Base-by-base conservation (phyloP, 1,139 yeast genomes). In the Yamadazyma dushanensis region DNA sequence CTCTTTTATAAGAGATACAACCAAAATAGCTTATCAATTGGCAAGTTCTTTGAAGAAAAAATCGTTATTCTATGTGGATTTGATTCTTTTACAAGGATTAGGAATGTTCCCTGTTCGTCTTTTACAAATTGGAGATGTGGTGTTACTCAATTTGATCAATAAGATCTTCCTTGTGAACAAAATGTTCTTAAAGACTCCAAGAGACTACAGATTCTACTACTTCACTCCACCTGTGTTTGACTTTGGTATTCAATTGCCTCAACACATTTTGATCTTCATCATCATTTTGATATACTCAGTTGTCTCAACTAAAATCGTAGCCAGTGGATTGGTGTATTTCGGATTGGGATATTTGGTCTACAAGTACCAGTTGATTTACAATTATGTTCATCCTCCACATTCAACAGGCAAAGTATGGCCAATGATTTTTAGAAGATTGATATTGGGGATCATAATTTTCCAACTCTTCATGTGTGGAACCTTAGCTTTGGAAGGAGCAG, bases 61-160 rank as follows among this genome's bases (percentile, higher is more conserved):
- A 41, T 76, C 90, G 0, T 61, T 83, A 32, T 84, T 84, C 49
- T 84, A 84, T 54, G 88, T 82, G 38, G 94, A 87, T 56, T 70
- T 87, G 57, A 86, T 87, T 36, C 33, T 47, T 9, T 41, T 84
- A 36, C 92, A 84, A 61, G 92, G 92, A 3, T 62, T 84, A 39
- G 92, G 89, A 7, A 77, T 84, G 76, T 81, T 82, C 55, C 94
- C 92, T 0, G 81, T 81, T 51, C 79, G 83, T 49, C 60, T 84
- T 18, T 11, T 80, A 78, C 56, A 78, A 83, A 45, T 66, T 78
- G 61, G 71, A 30, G 73, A 68, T 43, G 68, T 70, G 31, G 53
- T 70, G 24, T 48, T 67, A 17, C 51, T 66, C 18, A 65, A 68
- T 81, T 39, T 66, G 71, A 31, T 68, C 68, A 80, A 95, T 84